Evolutionary conservation across 2,329 filamentous ascomycete genomes (phyloP).

Genomic region (Juglanconis sp.): DNA sequence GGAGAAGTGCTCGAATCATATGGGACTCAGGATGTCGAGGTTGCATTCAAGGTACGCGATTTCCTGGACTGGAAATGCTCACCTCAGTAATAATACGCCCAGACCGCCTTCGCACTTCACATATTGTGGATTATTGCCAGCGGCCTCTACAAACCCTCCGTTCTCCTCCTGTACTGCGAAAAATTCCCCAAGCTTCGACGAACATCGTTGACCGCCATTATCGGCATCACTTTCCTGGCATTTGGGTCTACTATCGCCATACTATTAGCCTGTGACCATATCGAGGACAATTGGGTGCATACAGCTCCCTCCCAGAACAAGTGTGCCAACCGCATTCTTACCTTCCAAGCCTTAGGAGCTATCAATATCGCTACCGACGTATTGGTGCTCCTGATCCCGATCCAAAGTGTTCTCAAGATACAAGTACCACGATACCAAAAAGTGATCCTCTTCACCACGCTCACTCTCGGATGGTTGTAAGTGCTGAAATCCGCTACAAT

Average conservation of each 20-base stretch:
- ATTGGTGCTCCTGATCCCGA: background rate
- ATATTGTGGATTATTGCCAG: slow-evolving; percentile 2
- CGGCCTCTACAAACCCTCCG: slow-evolving; percentile 3
- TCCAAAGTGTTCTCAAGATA: slow-evolving; percentile 1
- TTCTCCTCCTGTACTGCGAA: slow-evolving; percentile 3
- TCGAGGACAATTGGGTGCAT: slow-evolving; percentile 6
- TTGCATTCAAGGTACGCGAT: background rate
- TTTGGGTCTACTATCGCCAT: background rate
- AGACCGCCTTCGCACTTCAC: slow-evolving; percentile 4
- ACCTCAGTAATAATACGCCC: background rate
- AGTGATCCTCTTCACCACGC: slow-evolving; percentile 1
- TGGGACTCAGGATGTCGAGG: background rate
- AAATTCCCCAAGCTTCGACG: background rate
- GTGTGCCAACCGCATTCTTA: background rate
- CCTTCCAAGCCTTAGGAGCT: background rate
- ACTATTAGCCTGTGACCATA: background rate
- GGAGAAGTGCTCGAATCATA: slow-evolving; percentile 3
- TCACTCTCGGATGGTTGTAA: slow-evolving; percentile 6
- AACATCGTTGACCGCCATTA: background rate
- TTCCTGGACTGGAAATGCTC: too few relatives aligned
- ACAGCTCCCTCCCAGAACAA: background rate
- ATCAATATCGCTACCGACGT: slow-evolving; percentile 5
- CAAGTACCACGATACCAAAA: slow-evolving; percentile 1
- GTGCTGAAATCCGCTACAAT: background rate
- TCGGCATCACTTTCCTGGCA: background rate